phyloP scores from a whole-genome alignment of 2,329 filamentous ascomycete genomes.

The Diaporthe sp. region DNA sequence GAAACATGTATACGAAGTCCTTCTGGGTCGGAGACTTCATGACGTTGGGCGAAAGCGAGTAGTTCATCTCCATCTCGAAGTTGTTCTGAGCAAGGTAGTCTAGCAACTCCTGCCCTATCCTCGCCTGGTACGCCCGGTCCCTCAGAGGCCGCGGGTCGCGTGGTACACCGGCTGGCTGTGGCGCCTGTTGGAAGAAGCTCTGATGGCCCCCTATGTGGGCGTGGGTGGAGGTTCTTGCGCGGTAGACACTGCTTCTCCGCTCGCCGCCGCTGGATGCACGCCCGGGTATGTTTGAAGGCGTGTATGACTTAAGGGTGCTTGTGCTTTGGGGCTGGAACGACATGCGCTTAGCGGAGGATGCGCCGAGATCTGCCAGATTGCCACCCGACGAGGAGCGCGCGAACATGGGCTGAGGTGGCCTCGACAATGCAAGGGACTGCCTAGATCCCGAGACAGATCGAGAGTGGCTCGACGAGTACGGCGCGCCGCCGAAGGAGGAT shows the following conservation, averaged over 20 bases:
- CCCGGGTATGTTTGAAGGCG: constrained; percentile 63
- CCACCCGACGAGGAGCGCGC: constrained; percentile 86
- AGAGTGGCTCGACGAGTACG: constrained; percentile 78
- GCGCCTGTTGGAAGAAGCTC: constrained; percentile 94
- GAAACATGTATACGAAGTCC: constrained; percentile 97
- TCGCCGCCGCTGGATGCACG: constrained; percentile 67
- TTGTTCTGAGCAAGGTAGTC: constrained; percentile 95
- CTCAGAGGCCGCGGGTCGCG: constrained; percentile 88
- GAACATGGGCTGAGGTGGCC: constrained; percentile 90
- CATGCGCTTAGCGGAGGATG: constrained; percentile 86
- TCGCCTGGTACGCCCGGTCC: constrained; percentile 82
- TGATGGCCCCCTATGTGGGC: constrained; percentile 80
- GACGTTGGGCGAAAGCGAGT: constrained; percentile 89
- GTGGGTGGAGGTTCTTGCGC: constrained; percentile 74
- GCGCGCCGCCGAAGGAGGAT: constrained; percentile 76
- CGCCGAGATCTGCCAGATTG: constrained; percentile 83
- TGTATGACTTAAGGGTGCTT: constrained; percentile 78
- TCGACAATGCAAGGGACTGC: constrained; percentile 86
- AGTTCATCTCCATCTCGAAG: constrained; percentile 98
- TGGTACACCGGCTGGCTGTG: constrained; percentile 84
- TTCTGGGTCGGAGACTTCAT: constrained; percentile 97
- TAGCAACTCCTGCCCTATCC: constrained; percentile 88
- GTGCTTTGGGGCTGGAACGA: constrained; percentile 78
- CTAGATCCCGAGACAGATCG: constrained; percentile 87
- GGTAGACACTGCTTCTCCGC: constrained; percentile 87